Base-by-base conservation (phyloP, 2,329 filamentous ascomycete species). In the Colletotrichum scovillei region DNA sequence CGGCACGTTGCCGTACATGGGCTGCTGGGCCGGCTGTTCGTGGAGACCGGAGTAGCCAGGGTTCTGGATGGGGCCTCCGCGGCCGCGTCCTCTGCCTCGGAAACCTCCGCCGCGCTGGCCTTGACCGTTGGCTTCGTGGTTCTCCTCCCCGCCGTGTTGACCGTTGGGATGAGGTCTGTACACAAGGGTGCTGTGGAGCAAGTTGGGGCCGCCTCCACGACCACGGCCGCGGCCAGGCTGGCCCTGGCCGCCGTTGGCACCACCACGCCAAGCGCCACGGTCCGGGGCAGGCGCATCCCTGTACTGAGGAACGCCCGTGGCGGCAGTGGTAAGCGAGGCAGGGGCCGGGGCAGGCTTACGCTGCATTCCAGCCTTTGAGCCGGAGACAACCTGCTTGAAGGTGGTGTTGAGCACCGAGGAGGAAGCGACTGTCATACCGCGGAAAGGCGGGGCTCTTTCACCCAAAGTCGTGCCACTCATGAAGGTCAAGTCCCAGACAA, bases 381-480 rank as follows among this genome's bases (percentile, higher is more conserved):
- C 88, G 73, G 91, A 92, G 55, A 97, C 87, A 24, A 98, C 89
- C 84, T 99, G 97, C 77, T 90, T 92, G 79, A 95, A 88, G 1
- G 92, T 92, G 69, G 97, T 86, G 83, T 99, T 99, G 42, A 99
- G 88, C 2, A 98, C 95, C 0, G 94, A 93, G n/a, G 93, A 93
- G 7, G 93, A 90, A 2, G 95, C 91, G 4, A 99, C 95, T 0
- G 97, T 98, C 81, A 97, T 95, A 65, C 97, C 97, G 46, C 96
- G 92, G 91, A 99, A 99, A 49, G 94, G 92, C 30, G 95, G 95
- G 80, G 96, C 98, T 72, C 97, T 92, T 69, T 95, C 95, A 72
- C 94, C 94, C 19, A 99, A 88, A 0, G 94, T 97, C 1, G 95
- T 98, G 75, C 97, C 97, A 79, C 95, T 97, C 95, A 99, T 98